Conservation (phyloP, 78 protist genomes). For the Anaeramoeba flamelloides region DNA sequence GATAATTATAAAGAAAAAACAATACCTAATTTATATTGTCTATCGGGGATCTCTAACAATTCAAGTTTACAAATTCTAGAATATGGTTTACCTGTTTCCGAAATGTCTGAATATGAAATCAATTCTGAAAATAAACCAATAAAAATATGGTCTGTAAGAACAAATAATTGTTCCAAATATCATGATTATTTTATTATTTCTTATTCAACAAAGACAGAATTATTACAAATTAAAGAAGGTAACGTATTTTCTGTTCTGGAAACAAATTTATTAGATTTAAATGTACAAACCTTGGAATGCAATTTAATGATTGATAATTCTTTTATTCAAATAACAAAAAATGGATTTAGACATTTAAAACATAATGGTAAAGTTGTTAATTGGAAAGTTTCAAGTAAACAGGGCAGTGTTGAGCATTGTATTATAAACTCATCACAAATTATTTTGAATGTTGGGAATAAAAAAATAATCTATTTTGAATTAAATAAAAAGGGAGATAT, state of each 20-base stretch:
- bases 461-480: neutral
- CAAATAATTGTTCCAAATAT: neutral
- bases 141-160: neutral
- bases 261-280: neutral
- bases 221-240: neutral
- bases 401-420: neutral
- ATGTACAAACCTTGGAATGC: neutral
- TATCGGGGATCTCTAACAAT: neutral
- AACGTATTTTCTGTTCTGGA: neutral
- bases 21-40: neutral
- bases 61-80: constrained; percentile 60
- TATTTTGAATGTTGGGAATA: neutral
- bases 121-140: too few species aligned
- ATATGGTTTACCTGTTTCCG: constrained; percentile 58
- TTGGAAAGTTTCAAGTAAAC: neutral
- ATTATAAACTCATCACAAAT: neutral
- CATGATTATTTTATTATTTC: neutral
- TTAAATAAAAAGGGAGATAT: neutral
- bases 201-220: neutral
- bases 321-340: neutral
- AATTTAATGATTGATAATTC: neutral
- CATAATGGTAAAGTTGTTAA: neutral
- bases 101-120: constrained; percentile 46
- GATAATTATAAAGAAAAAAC: neutral
- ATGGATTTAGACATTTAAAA: neutral